A percentile compares a stretch with the other conserved stretches of the same genome.
These are phyloP conservation scores for Lentithecium fluviatile DNA, from an alignment of 495 filamentous ascomycete genomes.

Conservation along the genomic window DNA sequence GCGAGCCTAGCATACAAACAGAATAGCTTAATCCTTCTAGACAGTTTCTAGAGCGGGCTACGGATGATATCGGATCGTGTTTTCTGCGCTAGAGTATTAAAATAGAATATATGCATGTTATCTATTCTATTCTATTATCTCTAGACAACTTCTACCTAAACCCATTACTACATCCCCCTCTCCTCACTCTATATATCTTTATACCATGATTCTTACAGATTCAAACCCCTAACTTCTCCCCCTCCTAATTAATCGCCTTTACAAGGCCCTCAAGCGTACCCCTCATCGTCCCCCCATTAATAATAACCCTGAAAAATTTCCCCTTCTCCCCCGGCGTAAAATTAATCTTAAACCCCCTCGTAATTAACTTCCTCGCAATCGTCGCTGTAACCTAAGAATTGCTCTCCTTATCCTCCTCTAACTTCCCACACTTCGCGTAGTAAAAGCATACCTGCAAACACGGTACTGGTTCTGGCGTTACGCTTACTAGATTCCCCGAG, in stretches of 20 bases:
- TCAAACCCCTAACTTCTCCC: constrained; percentile 44
- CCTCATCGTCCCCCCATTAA: constrained; percentile 70
- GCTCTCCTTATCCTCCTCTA: constrained; percentile 54
- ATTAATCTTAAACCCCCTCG: constrained; percentile 87
- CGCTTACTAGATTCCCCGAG: constrained; percentile 62
- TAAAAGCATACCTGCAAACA: constrained; percentile 97
- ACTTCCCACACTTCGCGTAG: constrained; percentile 60
- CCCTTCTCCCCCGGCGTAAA: constrained; percentile 79
- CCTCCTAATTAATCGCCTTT: constrained; percentile 66
- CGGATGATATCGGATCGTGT: no score
- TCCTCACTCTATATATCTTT: no score
- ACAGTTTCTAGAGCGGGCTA: no score
- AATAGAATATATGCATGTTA: no score
- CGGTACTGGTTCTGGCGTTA: constrained; percentile 74
- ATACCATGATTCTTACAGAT: no score
- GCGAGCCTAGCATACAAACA: no score
- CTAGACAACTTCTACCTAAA: no score
- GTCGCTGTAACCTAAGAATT: constrained; percentile 67
- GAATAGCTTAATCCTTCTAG: no score
- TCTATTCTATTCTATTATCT: no score
- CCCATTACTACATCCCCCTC: no score
- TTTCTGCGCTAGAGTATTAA: no score
- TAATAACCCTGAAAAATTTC: constrained; percentile 87
- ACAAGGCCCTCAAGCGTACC: constrained; percentile 77
- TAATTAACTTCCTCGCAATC: constrained; percentile 64